Conservation (phyloP, 805 yeast genomes). For the Metschnikowia bowlesiae region DNA sequence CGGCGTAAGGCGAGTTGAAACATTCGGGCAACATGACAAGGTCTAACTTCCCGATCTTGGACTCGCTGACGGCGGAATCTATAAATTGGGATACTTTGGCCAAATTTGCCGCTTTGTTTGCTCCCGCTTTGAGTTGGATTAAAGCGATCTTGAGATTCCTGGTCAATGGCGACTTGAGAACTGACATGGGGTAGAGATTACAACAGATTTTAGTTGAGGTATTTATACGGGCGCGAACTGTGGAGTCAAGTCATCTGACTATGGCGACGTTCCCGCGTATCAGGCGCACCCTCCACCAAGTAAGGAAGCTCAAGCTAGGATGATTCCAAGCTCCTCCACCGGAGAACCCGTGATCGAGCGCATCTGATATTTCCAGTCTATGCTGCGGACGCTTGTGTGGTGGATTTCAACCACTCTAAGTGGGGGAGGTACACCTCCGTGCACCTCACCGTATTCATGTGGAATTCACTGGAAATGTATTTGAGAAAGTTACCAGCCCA, state of each 20-base stretch:
- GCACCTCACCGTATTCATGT: conserved; percentile 26
- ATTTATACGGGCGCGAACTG: conserved; percentile 1
- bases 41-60: conserved; percentile 44
- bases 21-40: conserved; percentile 90
- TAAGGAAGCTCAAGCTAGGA: background rate
- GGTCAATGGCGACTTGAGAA: conserved; percentile 38
- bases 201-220: background rate
- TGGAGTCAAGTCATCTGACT: background rate
- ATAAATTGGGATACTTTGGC: conserved; percentile 61
- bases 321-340: background rate
- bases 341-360: background rate
- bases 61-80: conserved; percentile 48
- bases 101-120: conserved; percentile 76
- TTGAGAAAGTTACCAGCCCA: conserved; percentile 32
- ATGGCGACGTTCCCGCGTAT: background rate
- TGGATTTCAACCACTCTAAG: conserved; percentile 39
- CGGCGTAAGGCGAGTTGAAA: conserved; percentile 93
- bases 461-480: conserved; percentile 24
- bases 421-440: conserved; percentile 38
- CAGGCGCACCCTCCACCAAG: background rate
- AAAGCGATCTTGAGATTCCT: conserved; percentile 74
- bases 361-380: background rate
- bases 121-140: conserved; percentile 76
- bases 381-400: conserved; percentile 13
- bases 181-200: conserved; percentile 12